Conservation (phyloP, 345 rosid genomes). For the Boechera retrofracta region DNA sequence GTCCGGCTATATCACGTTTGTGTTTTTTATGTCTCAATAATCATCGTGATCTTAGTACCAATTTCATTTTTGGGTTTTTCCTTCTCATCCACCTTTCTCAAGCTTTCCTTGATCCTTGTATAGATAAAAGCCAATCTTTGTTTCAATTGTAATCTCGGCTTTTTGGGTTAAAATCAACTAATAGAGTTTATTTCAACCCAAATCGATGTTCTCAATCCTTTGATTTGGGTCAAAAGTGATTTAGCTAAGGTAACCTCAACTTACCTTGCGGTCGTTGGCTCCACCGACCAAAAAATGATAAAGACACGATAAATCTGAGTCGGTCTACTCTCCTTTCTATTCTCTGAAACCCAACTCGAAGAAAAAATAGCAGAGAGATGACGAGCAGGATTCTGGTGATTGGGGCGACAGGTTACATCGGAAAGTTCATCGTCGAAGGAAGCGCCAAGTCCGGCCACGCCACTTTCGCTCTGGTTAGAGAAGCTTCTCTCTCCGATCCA, state of each 20-base stretch:
- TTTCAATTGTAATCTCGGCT: too few relatives aligned
- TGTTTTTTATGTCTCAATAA: too few relatives aligned
- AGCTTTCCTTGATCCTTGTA: too few relatives aligned
- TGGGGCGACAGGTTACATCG: constrained; percentile 51
- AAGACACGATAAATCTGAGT: not conserved
- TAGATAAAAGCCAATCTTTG: too few relatives aligned
- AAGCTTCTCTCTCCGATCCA: constrained; percentile 46
- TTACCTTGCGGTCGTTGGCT: not conserved
- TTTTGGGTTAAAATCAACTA: too few relatives aligned
- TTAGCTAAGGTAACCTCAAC: not conserved
- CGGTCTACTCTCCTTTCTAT: not conserved
- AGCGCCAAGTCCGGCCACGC: constrained; percentile 46
- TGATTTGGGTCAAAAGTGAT: not conserved
- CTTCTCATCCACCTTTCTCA: too few relatives aligned
- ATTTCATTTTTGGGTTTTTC: too few relatives aligned
- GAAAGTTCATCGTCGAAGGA: constrained; percentile 47
- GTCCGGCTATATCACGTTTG: too few relatives aligned
- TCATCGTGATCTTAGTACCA: too few relatives aligned
- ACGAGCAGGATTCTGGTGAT: constrained; percentile 52
- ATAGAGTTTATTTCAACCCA: too few relatives aligned
- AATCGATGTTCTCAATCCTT: too few relatives aligned
- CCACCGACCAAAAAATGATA: not conserved
- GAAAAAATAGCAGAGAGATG: constrained; percentile 18
- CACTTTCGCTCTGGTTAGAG: constrained; percentile 54
- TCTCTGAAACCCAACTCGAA: not conserved